Evolutionary conservation across 2,329 filamentous ascomycete species (phyloP).

Genomic region (Rutstroemia sydowiana): DNA sequence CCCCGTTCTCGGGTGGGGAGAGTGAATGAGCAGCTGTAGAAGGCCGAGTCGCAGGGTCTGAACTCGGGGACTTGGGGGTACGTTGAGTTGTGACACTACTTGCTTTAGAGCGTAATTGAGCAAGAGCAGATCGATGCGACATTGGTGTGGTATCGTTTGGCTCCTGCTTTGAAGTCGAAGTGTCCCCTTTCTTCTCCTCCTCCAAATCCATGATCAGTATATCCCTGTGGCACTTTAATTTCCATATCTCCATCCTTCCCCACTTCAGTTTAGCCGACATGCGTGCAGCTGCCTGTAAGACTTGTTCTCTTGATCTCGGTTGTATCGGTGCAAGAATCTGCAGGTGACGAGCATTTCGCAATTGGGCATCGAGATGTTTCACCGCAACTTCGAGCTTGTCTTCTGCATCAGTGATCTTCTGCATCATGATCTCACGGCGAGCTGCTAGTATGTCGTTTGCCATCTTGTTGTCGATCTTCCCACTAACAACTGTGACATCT

Average conservation of each 20-base stretch:
- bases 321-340: conserved; percentile 85
- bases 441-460: conserved; percentile 80
- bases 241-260: conserved; percentile 92
- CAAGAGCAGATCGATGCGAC: conserved; percentile 28
- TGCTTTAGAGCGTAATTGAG: conserved; percentile 31
- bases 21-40: conserved; percentile 22
- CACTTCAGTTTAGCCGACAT: conserved; percentile 87
- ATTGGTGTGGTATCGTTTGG: conserved; percentile 14
- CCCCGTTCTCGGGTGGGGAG: conserved; percentile 33
- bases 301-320: conserved; percentile 77
- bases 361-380: conserved; percentile 71
- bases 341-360: conserved; percentile 85
- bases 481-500: conserved; percentile 64
- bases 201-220: conserved; percentile 80
- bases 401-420: conserved; percentile 77
- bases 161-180: conserved; percentile 10
- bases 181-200: conserved; percentile 49
- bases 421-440: conserved; percentile 71
- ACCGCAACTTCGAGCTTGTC: conserved; percentile 66
- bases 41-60: conserved; percentile 28
- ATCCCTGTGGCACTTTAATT: conserved; percentile 81
- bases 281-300: conserved; percentile 76
- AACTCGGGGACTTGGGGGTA: conserved; percentile 33
- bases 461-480: conserved; percentile 72
- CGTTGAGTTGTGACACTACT: conserved; percentile 32